Conservation (phyloP, 164 flowering plant species). For the Magnolia changhungtana region DNA sequence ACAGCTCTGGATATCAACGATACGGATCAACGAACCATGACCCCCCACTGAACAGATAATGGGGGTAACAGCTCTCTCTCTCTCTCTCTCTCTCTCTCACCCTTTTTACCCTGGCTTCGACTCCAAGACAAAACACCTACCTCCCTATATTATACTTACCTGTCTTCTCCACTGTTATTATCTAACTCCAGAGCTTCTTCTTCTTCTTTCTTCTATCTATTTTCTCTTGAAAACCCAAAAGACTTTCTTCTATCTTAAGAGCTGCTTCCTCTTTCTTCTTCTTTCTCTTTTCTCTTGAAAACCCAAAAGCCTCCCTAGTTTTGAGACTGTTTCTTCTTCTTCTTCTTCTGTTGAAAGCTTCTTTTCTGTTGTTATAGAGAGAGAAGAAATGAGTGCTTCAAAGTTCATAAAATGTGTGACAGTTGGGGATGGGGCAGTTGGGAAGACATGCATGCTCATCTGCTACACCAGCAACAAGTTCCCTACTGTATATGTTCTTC, state of each 20-base stretch:
- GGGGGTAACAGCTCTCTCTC: background rate
- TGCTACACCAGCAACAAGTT: slow-evolving; percentile 98
- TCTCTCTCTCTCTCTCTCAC: slow-evolving; percentile 10
- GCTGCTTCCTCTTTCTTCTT: background rate
- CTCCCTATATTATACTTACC: background rate
- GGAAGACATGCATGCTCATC: slow-evolving; percentile 96
- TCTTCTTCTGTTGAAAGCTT: slow-evolving; percentile 1
- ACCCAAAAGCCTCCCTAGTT: background rate
- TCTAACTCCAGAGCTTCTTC: background rate
- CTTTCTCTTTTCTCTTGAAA: slow-evolving; percentile 5
- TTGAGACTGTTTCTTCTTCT: slow-evolving; percentile 11
- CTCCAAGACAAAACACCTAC: background rate
- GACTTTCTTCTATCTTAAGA: too few relatives aligned
- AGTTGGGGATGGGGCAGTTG: slow-evolving; percentile 99
- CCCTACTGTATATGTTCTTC: slow-evolving; percentile 61
- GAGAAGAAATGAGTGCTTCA: slow-evolving; percentile 72
- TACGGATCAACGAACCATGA: background rate
- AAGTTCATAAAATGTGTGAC: slow-evolving; percentile 98
- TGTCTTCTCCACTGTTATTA: slow-evolving; percentile 2
- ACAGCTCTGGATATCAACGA: background rate
- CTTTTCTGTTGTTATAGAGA: background rate
- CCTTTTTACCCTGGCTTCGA: background rate
- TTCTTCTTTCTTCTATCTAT: background rate
- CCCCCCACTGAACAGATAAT: background rate
- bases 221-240: background rate